Evolutionary conservation across 169 alveolate genomes (phyloP).

Genomic region (Eimeria praecox): DNA sequence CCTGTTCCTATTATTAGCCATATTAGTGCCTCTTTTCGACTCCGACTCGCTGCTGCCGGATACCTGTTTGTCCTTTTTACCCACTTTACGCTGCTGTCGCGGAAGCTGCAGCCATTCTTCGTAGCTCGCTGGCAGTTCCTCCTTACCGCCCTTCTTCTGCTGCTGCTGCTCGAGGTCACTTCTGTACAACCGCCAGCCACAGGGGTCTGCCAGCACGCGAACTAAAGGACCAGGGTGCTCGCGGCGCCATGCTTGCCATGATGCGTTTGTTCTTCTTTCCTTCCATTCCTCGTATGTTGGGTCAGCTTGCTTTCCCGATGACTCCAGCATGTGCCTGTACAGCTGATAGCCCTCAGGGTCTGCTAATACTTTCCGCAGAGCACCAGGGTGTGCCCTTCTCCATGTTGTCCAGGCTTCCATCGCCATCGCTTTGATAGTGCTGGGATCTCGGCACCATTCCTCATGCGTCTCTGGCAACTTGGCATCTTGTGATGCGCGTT

Average conservation of each 20-base stretch:
- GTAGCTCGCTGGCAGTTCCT: constrained; percentile 60
- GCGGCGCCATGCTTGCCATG: constrained; percentile 79
- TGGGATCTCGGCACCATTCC: constrained; percentile 78
- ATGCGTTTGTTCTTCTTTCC: constrained; percentile 37
- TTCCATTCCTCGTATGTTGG: constrained; percentile 70
- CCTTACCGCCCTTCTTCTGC: constrained; percentile 65
- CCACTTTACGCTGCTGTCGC: constrained; percentile 38
- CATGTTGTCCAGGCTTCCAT: constrained; percentile 79
- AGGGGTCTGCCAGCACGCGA: constrained; percentile 68
- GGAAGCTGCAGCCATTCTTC: constrained; percentile 77
- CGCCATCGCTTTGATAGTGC: constrained; percentile 69
- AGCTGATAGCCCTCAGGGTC: constrained; percentile 76
- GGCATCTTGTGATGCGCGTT: constrained; percentile 59
- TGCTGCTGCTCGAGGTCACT: constrained; percentile 57
- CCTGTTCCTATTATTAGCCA: background rate
- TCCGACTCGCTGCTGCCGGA: constrained; percentile 32
- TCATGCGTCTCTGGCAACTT: constrained; percentile 72
- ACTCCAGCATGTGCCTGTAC: constrained; percentile 68
- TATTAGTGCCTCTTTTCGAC: background rate
- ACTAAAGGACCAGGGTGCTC: constrained; percentile 77
- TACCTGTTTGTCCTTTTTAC: constrained; percentile 29
- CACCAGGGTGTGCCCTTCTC: constrained; percentile 74
- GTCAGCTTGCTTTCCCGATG: constrained; percentile 63
- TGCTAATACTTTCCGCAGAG: constrained; percentile 69
- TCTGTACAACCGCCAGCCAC: constrained; percentile 80